Evolutionary conservation across 83 land plant species (phyloP).

Genomic region (Picea mariana): DNA sequence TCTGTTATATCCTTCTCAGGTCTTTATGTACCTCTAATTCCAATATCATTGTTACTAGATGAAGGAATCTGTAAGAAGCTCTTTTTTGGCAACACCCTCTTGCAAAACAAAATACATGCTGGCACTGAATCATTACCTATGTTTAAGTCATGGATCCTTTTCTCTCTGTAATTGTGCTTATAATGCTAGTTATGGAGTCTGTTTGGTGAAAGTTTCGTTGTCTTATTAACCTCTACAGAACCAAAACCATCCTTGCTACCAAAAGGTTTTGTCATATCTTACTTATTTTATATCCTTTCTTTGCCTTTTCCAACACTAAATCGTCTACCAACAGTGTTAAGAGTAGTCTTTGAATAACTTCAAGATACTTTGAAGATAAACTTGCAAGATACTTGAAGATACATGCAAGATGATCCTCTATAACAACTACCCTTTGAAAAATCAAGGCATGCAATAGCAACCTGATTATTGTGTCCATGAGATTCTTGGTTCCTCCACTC

Average conservation of each 20-base stretch:
- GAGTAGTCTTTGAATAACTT: constrained; percentile 16
- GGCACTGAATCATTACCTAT: constrained; percentile 4
- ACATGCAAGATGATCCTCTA: constrained; percentile 25
- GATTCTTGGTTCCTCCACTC: constrained; percentile 18
- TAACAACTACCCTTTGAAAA: constrained; percentile 37
- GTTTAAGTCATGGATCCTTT: background rate
- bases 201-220: constrained; percentile 1
- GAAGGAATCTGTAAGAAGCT: constrained; percentile 49
- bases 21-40: background rate
- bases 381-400: too few relatives aligned
- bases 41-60: constrained; percentile 15
- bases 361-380: constrained; percentile 12
- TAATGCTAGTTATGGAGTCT: background rate
- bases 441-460: constrained; percentile 14
- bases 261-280: background rate
- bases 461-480: constrained; percentile 5
- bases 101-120: constrained; percentile 55
- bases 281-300: constrained; percentile 2
- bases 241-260: background rate
- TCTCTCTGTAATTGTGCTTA: constrained; percentile 7
- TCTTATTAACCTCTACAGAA: background rate
- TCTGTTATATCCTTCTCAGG: background rate
- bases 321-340: constrained; percentile 13
- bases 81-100: constrained; percentile 58
- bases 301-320: background rate